Evolutionary conservation across 331 rosid species (phyloP), one percentile per base, ranked within the genome.

Genomic region (Malus hybrid): DNA sequence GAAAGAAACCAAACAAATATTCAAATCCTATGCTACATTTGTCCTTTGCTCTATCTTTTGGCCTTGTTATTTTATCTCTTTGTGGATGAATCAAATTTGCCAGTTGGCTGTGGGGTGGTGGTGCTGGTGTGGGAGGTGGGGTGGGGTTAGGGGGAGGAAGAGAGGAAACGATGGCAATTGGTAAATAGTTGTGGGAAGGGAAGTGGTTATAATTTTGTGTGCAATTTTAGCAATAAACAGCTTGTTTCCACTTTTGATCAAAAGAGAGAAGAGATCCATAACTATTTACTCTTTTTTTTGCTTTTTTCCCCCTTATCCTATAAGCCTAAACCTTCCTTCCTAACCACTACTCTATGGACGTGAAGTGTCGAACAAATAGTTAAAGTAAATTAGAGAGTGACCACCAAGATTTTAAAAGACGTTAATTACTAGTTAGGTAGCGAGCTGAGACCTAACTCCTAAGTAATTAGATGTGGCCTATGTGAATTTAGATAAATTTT

Each of bases 41-140:
- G 89, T 91, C 96, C 81, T 81, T 77, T 73, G 87, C 89, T 87
- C 82, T 80, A 81, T 81, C 86, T 82, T 85, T 84, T 87, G 85
- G 88, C 87, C 87, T 81, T 78, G 77, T 83, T 87, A 68, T 85
- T 90, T 89, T 86, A 85, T 87, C 88, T 84, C 81, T 81, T 82
- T 86, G 88, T 84, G 87, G 81, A 82, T 88, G 87, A 80, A 89
- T 89, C 92, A 77, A 86, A 83, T 74, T 66, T 88, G 98, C 97
- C 96, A 91, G 97, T 91, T 91, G 98, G 96, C 89, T 76, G 64
- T 83, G 81, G 77, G 88, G 36, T 33, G 82, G 87, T 82, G 87
- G 42, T 76, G 79, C 29, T 78, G 77, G 81, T 44, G 74, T 58
- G 74, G 39, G 77, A 66, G 63, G 9, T 68, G 42, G 74, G 71